Evolutionary conservation across 805 yeast species (phyloP), one percentile per base, ranked within the genome.

Genomic region (Kregervanrija pseudodelftensis): DNA sequence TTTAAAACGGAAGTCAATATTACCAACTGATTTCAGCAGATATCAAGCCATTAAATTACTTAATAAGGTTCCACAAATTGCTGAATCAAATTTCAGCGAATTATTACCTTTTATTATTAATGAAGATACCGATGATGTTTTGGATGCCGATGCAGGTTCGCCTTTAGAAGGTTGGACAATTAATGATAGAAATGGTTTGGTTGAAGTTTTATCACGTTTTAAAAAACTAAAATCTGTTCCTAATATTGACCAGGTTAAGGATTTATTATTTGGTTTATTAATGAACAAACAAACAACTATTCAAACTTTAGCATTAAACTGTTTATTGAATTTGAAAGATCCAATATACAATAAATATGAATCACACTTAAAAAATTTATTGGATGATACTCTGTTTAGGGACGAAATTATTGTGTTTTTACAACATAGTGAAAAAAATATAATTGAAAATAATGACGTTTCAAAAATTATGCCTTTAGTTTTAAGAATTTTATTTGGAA

Each of bases 301-400:
- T 1, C 97, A 91, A 63, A 79, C 77, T 49, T 61, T 79, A 31
- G 93, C 96, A 0, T 68, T 93, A 39, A 74, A 77, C 39, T 82
- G 84, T 36, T 56, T 93, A 5, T 63, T 88, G 33, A 78, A 84
- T 35, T 84, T 76, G 70, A 79, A 80, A 51, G 69, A 74, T 40
- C 72, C 75, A 1, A 69, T 68, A 3, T 64, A 87, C 32, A 73
- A 72, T 43, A 84, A 82, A 58, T 91, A 88, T 58, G 70, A 73
- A 45, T 95, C 84, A 48, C 82, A 82, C 52, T 66, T 93, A 54
- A 73, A 66, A 39, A 89, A 83, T 49, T 63, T 93, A 46, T 67
- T 91, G 13, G 96, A 91, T 60, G 95, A 88, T 49, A 76, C 85
- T 2, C 67, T 82, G 13, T 90, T 88, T 67, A 77, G 88, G 47